Percentiles rank a stretch among this genome's conserved stretches.
These are phyloP conservation scores for Tulasnella sp. DNA, from an alignment of 768 basidiomycete genomes.

Conservation along the genomic window DNA sequence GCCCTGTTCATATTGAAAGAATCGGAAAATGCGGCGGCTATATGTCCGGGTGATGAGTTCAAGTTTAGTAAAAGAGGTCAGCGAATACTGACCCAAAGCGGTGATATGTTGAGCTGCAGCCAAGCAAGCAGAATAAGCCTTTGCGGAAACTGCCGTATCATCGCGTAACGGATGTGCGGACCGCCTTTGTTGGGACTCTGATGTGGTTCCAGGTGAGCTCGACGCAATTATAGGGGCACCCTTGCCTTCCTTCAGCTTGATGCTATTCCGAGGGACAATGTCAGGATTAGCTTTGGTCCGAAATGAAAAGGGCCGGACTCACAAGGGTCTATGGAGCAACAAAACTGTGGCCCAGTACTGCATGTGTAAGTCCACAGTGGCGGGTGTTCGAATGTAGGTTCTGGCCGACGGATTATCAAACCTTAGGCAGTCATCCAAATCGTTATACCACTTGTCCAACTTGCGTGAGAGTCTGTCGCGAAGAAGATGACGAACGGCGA, in stretches of 20 bases:
- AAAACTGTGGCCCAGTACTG: constrained; percentile 25
- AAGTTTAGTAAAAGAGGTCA: constrained; percentile 3
- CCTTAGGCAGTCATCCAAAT: constrained; percentile 21
- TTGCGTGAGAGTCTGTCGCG: constrained; percentile 20
- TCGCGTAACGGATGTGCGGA: no score
- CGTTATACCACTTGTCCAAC: constrained; percentile 25
- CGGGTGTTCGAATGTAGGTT: constrained; percentile 22
- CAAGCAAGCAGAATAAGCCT: constrained; percentile 22
- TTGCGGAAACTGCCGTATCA: constrained; percentile 1
- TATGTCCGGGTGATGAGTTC: background rate
- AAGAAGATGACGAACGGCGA: constrained; percentile 20
- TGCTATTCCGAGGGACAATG: background rate
- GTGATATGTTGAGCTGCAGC: constrained; percentile 23
- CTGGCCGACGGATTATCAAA: constrained; percentile 19
- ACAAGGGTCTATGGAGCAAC: constrained; percentile 26
- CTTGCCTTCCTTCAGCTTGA: constrained; percentile 18
- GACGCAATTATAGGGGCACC: constrained; percentile 6
- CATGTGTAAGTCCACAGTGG: constrained; percentile 22
- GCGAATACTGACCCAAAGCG: constrained; percentile 15
- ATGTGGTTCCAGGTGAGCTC: background rate
- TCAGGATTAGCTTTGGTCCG: background rate
- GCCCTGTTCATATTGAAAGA: constrained; percentile 21
- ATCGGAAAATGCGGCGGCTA: constrained; percentile 20
- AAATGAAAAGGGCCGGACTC: background rate
- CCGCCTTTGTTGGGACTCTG: no score